These are phyloP conservation scores for Pythium plurisporium DNA, from an alignment of 352 stramenopile genomes.

Conservation along the genomic window DNA sequence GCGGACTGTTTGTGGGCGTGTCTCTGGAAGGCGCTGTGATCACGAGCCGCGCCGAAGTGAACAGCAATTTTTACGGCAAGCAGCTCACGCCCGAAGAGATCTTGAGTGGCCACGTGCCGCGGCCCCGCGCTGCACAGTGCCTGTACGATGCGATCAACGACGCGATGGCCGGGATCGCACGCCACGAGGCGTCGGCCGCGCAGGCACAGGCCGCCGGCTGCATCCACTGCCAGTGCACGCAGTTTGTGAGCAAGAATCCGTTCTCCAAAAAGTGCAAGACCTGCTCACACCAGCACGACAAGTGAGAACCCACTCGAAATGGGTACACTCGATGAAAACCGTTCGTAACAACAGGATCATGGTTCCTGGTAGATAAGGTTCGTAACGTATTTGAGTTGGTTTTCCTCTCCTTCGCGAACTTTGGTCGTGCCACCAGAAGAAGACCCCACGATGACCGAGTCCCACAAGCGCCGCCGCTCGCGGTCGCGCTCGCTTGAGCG, in stretches of 20 bases:
- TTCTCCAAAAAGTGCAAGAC: slow-evolving; percentile 81
- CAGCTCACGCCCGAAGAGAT: slow-evolving; percentile 77
- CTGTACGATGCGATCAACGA: slow-evolving; percentile 75
- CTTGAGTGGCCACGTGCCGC: slow-evolving; percentile 49
- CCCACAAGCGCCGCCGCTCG: slow-evolving; percentile 43
- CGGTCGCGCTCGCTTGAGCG: slow-evolving; percentile 30
- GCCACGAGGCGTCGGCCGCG: slow-evolving; percentile 39
- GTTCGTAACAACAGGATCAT: not conserved
- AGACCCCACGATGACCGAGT: slow-evolving; percentile 8
- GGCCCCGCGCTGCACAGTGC: slow-evolving; percentile 58
- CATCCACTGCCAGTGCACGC: slow-evolving; percentile 45
- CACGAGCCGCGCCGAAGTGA: slow-evolving; percentile 86
- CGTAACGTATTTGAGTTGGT: not conserved
- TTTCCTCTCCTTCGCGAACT: not conserved
- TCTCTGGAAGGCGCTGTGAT: slow-evolving; percentile 93
- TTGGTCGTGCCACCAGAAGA: too few relatives aligned
- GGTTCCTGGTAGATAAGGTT: not conserved
- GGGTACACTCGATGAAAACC: slow-evolving; percentile 8
- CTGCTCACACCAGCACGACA: slow-evolving; percentile 56
- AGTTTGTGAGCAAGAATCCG: slow-evolving; percentile 50
- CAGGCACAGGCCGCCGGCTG: slow-evolving; percentile 30
- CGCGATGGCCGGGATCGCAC: slow-evolving; percentile 64
- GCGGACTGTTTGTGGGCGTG: slow-evolving; percentile 91
- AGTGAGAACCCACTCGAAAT: slow-evolving; percentile 14
- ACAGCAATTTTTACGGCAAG: slow-evolving; percentile 94